phyloP scores from a whole-genome alignment of 768 basidiomycete genomes.

The Lactarius indigo region DNA sequence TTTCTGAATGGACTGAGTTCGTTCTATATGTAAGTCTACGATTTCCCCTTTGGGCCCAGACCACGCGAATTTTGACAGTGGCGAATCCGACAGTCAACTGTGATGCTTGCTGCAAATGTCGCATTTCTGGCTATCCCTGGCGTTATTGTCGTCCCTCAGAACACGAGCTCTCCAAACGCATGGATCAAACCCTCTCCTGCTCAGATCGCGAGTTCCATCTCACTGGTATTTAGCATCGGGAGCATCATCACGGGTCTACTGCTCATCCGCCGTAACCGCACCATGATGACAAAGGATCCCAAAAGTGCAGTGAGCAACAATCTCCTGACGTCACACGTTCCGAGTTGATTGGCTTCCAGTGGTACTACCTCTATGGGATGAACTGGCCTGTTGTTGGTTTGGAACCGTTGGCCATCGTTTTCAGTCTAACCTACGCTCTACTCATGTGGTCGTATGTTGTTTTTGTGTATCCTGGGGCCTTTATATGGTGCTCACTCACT shows the following conservation, averaged over 20 bases:
- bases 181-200: constrained; percentile 37
- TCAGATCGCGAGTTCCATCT: constrained; percentile 50
- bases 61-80: not conserved
- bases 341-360: constrained; percentile 21
- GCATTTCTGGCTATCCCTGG: constrained; percentile 36
- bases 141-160: constrained; percentile 23
- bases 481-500: not conserved
- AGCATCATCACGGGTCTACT: constrained; percentile 47
- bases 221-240: constrained; percentile 46
- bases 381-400: constrained; percentile 37
- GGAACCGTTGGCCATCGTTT: constrained; percentile 49
- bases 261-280: constrained; percentile 43
- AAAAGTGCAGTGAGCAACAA: constrained; percentile 7
- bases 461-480: no score
- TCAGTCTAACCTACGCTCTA: constrained; percentile 52
- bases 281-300: constrained; percentile 36
- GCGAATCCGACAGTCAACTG: constrained; percentile 30
- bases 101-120: constrained; percentile 35
- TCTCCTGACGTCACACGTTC: constrained; percentile 16
- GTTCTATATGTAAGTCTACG: constrained; percentile 12
- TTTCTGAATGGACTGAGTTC: constrained; percentile 18
- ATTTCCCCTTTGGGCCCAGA: not conserved
- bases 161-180: not conserved
- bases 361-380: constrained; percentile 28
- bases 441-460: constrained; percentile 56